Conservation (phyloP, 306 rosid species). For the Sicyos edulis region DNA sequence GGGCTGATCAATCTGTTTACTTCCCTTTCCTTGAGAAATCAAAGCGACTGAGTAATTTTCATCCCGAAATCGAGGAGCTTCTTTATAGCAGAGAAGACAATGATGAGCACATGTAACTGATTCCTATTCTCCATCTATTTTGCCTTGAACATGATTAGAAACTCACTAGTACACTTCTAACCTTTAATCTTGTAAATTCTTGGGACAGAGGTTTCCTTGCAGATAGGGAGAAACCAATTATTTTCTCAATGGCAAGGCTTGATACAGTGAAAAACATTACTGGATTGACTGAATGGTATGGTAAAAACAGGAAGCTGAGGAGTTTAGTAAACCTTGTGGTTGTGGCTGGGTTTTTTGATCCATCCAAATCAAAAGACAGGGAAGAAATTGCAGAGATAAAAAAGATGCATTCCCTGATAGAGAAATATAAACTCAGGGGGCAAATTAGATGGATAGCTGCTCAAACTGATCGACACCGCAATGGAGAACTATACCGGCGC, state of each 20-base stretch:
- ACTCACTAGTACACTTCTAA: background rate
- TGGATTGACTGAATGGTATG: conserved; percentile 85
- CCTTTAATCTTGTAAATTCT: background rate
- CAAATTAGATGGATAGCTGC: conserved; percentile 94
- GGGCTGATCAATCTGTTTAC: conserved; percentile 86
- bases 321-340: conserved; percentile 68
- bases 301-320: conserved; percentile 58
- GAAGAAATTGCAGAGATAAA: conserved; percentile 79
- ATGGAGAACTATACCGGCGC: conserved; percentile 72
- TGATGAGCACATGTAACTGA: conserved; percentile 35
- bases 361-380: conserved; percentile 80
- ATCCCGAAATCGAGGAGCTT: conserved; percentile 33
- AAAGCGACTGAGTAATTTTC: conserved; percentile 25
- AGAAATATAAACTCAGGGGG: conserved; percentile 54
- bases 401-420: conserved; percentile 69
- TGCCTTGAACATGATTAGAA: background rate
- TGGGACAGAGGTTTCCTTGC: conserved; percentile 71
- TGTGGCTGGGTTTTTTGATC: conserved; percentile 86
- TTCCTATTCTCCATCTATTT: background rate
- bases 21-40: conserved; percentile 52
- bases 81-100: conserved; percentile 32
- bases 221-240: conserved; percentile 78
- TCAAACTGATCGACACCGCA: conserved; percentile 70
- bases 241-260: conserved; percentile 91
- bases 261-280: conserved; percentile 89